phyloP scores from a whole-genome alignment of 257 asterid species.

The Salvia miltiorrhiza region DNA sequence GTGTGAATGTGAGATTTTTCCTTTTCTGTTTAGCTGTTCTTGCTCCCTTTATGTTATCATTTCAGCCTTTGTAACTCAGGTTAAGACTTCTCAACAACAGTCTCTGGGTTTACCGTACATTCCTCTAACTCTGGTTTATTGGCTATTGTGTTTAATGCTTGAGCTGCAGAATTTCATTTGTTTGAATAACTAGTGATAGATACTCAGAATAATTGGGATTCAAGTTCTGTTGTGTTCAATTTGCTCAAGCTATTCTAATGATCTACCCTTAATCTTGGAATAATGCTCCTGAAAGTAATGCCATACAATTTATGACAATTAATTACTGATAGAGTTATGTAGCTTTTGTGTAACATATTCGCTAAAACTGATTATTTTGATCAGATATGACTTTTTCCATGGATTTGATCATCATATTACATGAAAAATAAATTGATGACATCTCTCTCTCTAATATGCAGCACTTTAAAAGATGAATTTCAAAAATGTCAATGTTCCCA shows the following conservation, averaged over 20 bases:
- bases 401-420: not conserved
- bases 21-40: not conserved
- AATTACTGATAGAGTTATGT: not conserved
- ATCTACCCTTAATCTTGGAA: not conserved
- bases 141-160: not conserved
- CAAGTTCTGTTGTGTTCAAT: not conserved
- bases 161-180: not conserved
- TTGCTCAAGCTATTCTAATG: not conserved
- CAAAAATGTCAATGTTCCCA: conserved; percentile 67
- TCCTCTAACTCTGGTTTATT: not conserved
- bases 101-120: not conserved
- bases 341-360: not conserved
- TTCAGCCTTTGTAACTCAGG: not conserved
- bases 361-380: not conserved
- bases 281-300: not conserved
- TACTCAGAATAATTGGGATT: not conserved
- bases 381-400: not conserved
- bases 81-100: not conserved
- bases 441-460: conserved; percentile 18
- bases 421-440: not conserved
- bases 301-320: not conserved
- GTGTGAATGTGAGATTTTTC: not conserved
- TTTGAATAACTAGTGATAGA: not conserved
- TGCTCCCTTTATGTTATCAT: not conserved
- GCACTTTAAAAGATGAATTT: conserved; percentile 55